phyloP scores from a whole-genome alignment of 495 filamentous ascomycete species.

The Chlorociboria aeruginascens region DNA sequence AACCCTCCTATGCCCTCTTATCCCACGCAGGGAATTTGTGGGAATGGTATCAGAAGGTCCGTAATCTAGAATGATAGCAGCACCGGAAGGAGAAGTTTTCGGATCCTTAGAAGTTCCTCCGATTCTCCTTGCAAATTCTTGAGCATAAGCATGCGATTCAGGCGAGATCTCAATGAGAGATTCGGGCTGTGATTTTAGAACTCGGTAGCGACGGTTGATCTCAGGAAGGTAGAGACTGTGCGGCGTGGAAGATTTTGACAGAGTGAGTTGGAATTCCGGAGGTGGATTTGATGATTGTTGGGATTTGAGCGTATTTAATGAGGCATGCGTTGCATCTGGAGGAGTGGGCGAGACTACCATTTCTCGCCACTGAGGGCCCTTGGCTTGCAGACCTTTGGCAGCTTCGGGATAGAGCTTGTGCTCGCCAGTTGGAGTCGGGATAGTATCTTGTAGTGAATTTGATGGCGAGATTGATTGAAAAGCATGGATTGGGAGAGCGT shows the following conservation, averaged over 20 bases:
- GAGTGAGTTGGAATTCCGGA: conserved; percentile 76
- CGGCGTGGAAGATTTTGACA: conserved; percentile 60
- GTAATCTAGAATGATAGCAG: conserved; percentile 89
- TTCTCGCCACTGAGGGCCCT: conserved; percentile 69
- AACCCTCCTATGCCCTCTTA: conserved; percentile 57
- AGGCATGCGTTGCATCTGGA: conserved; percentile 30
- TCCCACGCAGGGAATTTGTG: conserved; percentile 77
- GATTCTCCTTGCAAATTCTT: conserved; percentile 73
- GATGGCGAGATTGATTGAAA: conserved; percentile 61
- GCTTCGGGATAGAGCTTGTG: conserved; percentile 14
- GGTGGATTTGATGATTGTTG: conserved; percentile 34
- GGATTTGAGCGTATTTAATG: conserved; percentile 37
- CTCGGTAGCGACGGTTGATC: conserved; percentile 68
- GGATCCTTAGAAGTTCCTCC: conserved; percentile 47
- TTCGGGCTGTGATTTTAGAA: conserved; percentile 47
- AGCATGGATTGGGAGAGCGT: conserved; percentile 94
- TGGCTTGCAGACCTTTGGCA: conserved; percentile 6
- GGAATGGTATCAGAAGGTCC: conserved; percentile 70
- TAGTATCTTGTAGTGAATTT: conserved; percentile 29
- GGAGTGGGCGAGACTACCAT: conserved; percentile 66
- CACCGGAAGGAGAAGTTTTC: conserved; percentile 59
- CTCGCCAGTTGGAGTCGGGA: conserved; percentile 23
- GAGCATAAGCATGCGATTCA: conserved; percentile 62
- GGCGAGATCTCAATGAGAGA: conserved; percentile 81
- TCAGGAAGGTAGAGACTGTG: conserved; percentile 76